These are phyloP conservation scores for Seminavis robusta DNA, from an alignment of 108 stramenopile species.

Conservation along the genomic window DNA sequence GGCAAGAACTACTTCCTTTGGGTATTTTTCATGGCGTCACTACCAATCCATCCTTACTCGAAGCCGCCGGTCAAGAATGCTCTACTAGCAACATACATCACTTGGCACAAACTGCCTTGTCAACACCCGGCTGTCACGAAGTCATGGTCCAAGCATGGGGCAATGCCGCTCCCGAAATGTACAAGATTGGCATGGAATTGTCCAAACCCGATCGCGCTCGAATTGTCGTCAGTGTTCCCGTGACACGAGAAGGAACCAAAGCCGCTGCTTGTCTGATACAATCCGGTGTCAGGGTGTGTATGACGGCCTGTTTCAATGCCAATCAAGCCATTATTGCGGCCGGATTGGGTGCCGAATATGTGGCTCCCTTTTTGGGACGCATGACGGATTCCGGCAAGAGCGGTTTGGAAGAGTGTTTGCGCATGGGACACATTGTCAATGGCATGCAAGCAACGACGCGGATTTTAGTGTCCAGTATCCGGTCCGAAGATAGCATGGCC, in stretches of 20 bases:
- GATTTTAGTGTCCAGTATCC: constrained; percentile 61
- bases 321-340: constrained; percentile 62
- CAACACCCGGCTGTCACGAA: constrained; percentile 18
- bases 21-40: constrained; percentile 74
- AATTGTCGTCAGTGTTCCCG: constrained; percentile 69
- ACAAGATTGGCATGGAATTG: constrained; percentile 50
- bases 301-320: constrained; percentile 63
- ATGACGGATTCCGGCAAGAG: constrained; percentile 65
- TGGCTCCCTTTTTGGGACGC: constrained; percentile 43
- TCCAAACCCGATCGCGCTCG: constrained; percentile 37
- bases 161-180: constrained; percentile 44
- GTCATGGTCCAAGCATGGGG: constrained; percentile 80
- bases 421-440: constrained; percentile 53
- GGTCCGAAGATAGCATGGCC: constrained; percentile 39
- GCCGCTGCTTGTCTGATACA: constrained; percentile 51
- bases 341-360: constrained; percentile 55
- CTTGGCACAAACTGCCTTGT: constrained; percentile 36
- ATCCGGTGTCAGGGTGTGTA: constrained; percentile 51
- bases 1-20: constrained; percentile 47
- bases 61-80: constrained; percentile 46
- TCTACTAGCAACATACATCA: constrained; percentile 45
- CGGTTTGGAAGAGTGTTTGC: constrained; percentile 49
- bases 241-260: constrained; percentile 43
- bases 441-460: constrained; percentile 57
- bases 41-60: constrained; percentile 60